Evolutionary conservation across 257 asterid species (phyloP).

Genomic region (Paraleonurus japonicus): DNA sequence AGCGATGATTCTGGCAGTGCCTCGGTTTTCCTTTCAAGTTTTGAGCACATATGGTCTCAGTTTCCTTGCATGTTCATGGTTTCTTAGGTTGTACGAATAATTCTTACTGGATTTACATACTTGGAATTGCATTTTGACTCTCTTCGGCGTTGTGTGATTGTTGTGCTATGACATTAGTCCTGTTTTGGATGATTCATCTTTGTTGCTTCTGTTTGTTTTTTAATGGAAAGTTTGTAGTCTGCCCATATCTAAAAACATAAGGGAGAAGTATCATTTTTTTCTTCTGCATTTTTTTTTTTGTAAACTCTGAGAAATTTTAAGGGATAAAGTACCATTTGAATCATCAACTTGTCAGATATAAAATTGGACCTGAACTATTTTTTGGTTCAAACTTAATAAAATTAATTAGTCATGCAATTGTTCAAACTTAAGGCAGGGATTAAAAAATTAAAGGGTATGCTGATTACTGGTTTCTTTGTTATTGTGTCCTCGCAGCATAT

Average conservation of each 20-base stretch:
- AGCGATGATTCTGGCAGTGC: constrained; percentile 20
- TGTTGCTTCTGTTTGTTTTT: background rate
- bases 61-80: constrained; percentile 24
- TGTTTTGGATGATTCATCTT: background rate
- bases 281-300: no score
- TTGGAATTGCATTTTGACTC: constrained; percentile 1
- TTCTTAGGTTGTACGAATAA: constrained; percentile 30
- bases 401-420: no score
- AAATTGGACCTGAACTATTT: no score
- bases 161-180: background rate
- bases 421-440: no score
- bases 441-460: no score
- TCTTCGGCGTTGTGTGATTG: background rate
- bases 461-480: no score
- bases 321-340: no score
- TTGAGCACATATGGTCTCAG: constrained; percentile 13
- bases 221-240: background rate
- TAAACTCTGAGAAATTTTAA: no score
- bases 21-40: constrained; percentile 1
- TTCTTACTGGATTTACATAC: constrained; percentile 12
- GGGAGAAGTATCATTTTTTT: no score
- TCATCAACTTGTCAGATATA: no score
- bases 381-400: no score
- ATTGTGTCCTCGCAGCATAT: no score
- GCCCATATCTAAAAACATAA: background rate